Conservation (phyloP, 2,329 filamentous ascomycete genomes). For the Aspergillus proliferans region DNA sequence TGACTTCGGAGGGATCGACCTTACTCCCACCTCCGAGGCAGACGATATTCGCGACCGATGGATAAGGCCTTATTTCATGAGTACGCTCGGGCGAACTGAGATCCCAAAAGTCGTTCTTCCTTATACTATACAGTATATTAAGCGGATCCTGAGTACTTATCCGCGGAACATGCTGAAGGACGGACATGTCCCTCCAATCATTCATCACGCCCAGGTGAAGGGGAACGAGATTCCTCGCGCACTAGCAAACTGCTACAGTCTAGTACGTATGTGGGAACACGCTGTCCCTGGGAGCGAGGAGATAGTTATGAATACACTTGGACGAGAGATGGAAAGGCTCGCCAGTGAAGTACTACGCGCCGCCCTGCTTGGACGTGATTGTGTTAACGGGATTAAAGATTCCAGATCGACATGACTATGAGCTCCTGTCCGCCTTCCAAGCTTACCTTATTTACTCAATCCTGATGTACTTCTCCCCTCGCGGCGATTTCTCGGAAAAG, state of each 20-base stretch:
- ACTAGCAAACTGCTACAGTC: not conserved
- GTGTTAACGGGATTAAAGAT: no score
- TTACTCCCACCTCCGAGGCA: not conserved
- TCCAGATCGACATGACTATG: no score
- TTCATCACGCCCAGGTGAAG: not conserved
- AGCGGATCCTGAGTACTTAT: not conserved
- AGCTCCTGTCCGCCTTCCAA: no score
- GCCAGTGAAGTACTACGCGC: no score
- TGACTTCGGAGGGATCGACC: not conserved
- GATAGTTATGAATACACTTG: no score
- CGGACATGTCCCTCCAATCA: not conserved
- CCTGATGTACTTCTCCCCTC: no score
- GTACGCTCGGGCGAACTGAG: not conserved
- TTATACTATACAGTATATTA: not conserved
- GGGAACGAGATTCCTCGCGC: not conserved
- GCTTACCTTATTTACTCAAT: no score
- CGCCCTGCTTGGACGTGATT: no score
- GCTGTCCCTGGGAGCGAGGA: no score
- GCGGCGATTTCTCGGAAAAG: no score
- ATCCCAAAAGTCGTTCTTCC: not conserved
- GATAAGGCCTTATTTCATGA: not conserved
- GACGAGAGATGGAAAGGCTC: no score
- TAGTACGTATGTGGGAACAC: no score
- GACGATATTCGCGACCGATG: not conserved
- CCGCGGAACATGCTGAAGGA: not conserved